Base-by-base conservation (phyloP, 805 yeast genomes). In the Hanseniaspora singularis region DNA sequence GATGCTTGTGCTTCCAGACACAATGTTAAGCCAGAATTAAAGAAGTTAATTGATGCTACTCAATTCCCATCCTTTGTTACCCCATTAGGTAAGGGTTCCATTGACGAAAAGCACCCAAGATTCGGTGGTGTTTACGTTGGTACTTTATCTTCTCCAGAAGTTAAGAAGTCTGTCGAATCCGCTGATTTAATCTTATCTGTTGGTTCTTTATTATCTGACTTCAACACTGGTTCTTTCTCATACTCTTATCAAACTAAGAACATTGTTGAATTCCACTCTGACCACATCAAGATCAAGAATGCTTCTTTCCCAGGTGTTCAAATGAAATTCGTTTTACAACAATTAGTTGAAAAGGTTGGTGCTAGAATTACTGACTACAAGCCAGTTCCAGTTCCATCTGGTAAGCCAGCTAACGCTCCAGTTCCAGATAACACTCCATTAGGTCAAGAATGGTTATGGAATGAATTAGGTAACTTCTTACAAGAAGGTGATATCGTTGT, bases 1-100 rank as follows among this genome's bases (percentile, higher is more conserved):
- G 95, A 84, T 67, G 94, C 94, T 39, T 84, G 95, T 72, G 85
- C 88, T 51, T 67, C 79, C 40, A 74, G 94, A 67, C 94, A 84
- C 66, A 68, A 70, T 53, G 81, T 79, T 53, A 71, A 70, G 58
- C 63, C 64, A n/a, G 84, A 79, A 63, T 79, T 82, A 51, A 68
- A 65, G 51, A 64, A 70, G 55, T 71, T 84, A 60, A 79, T 80
- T 42, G 73, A 74, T 49, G 61, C 67, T 50, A 81, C 94, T 41
- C 76, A 80, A 62, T 83, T 77, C 77, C 89, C 92, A 38, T 79
- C 81, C 40, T 84, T 76, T 64, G 80, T 80, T 49, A 85, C 95
- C 46, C 94, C 95, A 56, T 82, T 84, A 92, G 95, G 94, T 65
- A 84, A 84, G 65, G 81, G 86, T 51, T 70, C 76, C 22, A 75